A percentile compares a stretch with the other conserved stretches of the same genome.
These are phyloP conservation scores for Hyphopichia pseudoburtonii DNA, from an alignment of 1,139 yeast genomes.

Conservation along the genomic window DNA sequence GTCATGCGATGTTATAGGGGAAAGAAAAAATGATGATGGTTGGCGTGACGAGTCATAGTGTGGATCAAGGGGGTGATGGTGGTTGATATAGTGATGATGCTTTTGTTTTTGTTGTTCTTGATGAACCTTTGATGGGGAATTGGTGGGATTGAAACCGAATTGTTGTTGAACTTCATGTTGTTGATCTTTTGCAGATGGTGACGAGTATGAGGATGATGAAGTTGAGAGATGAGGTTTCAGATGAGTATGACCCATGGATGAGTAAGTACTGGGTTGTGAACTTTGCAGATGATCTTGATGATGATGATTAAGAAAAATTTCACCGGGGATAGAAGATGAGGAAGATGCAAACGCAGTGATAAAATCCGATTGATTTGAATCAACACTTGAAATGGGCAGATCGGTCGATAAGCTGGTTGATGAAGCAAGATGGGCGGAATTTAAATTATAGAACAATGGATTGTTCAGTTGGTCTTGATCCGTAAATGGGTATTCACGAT, in stretches of 20 bases:
- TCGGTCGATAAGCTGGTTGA: no score
- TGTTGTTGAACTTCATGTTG: background rate
- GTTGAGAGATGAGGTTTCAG: conserved; percentile 4
- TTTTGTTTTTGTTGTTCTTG: background rate
- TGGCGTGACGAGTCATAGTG: no score
- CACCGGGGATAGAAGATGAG: background rate
- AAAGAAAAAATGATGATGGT: conserved; percentile 29
- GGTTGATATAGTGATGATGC: background rate
- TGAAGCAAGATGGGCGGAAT: background rate
- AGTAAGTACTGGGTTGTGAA: no score
- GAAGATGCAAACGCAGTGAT: background rate
- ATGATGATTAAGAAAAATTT: no score
- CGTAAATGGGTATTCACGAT: background rate
- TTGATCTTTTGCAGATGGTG: no score
- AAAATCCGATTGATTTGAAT: no score
- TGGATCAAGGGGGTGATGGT: no score
- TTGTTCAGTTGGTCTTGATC: no score
- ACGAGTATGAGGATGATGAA: background rate
- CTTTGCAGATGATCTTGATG: no score
- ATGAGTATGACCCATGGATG: conserved; percentile 10
- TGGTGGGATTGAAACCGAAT: conserved; percentile 1
- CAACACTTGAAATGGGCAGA: no score
- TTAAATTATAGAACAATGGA: background rate
- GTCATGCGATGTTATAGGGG: conserved; percentile 40
- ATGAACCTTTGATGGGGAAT: background rate